These are phyloP conservation scores for Byssochlamys sp. DNA, from an alignment of 2,329 filamentous ascomycete genomes.

Conservation along the genomic window DNA sequence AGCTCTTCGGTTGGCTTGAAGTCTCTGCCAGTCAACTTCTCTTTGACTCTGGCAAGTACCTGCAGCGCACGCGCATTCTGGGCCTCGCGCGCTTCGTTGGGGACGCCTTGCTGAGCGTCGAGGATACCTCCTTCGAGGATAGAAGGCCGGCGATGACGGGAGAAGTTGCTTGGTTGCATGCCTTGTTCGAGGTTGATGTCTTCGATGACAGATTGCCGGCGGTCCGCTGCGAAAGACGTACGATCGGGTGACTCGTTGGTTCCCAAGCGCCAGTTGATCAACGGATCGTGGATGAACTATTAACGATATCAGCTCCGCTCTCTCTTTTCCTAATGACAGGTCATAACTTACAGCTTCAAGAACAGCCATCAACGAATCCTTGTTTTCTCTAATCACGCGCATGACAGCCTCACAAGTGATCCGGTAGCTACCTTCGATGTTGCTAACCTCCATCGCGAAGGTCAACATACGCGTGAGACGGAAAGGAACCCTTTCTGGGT, in stretches of 20 bases:
- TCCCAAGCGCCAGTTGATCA: slow-evolving; percentile 87
- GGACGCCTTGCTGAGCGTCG: slow-evolving; percentile 32
- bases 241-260: slow-evolving; percentile 52
- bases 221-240: slow-evolving; percentile 52
- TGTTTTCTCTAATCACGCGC: slow-evolving; percentile 90
- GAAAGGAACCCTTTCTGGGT: slow-evolving; percentile 95
- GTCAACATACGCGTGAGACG: slow-evolving; percentile 96
- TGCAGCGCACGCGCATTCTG: slow-evolving; percentile 90
- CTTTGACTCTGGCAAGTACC: slow-evolving; percentile 80
- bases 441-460: slow-evolving; percentile 99
- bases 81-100: slow-evolving; percentile 53
- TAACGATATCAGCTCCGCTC: slow-evolving; percentile 13
- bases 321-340: background rate
- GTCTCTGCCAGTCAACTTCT: slow-evolving; percentile 89
- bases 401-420: slow-evolving; percentile 98
- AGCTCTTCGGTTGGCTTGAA: slow-evolving; percentile 82
- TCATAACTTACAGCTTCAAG: slow-evolving; percentile 73
- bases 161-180: slow-evolving; percentile 55
- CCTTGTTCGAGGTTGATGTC: slow-evolving; percentile 41
- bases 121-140: slow-evolving; percentile 52
- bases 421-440: slow-evolving; percentile 96
- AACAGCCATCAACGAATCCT: slow-evolving; percentile 96
- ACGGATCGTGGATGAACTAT: slow-evolving; percentile 97
- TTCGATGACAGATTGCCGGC: slow-evolving; percentile 50
- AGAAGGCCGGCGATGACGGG: slow-evolving; percentile 56